Conservation (phyloP, 805 yeast species). For the Candida nanaspora region DNA sequence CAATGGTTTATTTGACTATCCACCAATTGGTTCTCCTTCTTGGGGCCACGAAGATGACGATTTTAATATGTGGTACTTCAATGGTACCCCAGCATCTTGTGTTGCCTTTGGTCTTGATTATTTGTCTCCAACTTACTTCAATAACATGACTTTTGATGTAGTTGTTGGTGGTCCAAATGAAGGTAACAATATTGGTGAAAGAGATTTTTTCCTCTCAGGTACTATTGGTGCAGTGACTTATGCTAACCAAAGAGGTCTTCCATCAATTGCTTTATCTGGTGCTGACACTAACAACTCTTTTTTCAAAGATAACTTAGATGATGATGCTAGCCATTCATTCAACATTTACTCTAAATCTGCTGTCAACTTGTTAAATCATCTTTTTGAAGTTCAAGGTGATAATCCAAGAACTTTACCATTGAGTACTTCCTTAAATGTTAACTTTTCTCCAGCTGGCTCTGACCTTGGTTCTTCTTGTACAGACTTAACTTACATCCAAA, state of each 20-base stretch:
- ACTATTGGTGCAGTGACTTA: conserved; percentile 43
- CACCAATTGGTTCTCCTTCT: conserved; percentile 37
- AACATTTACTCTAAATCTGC: conserved; percentile 35
- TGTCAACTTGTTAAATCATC: conserved; percentile 28
- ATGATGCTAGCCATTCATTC: conserved; percentile 30
- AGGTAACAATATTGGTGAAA: conserved; percentile 36
- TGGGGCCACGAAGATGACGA: conserved; percentile 41
- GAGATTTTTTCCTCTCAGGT: conserved; percentile 34
- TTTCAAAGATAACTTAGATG: conserved; percentile 32
- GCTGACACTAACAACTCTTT: conserved; percentile 41
- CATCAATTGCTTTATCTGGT: conserved; percentile 42
- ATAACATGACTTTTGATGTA: conserved; percentile 33
- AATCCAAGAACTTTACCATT: conserved; percentile 31
- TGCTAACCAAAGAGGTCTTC: conserved; percentile 36
- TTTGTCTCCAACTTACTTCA: conserved; percentile 34
- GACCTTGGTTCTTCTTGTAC: conserved; percentile 27
- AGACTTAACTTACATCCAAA: conserved; percentile 32
- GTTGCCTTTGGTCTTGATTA: conserved; percentile 39
- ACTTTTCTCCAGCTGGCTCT: conserved; percentile 35
- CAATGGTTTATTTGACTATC: conserved; percentile 40
- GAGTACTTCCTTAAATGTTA: conserved; percentile 37
- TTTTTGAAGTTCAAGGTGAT: conserved; percentile 31
- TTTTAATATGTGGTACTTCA: conserved; percentile 40
- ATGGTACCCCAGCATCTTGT: conserved; percentile 44
- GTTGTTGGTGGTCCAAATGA: conserved; percentile 44